Base-by-base conservation (phyloP, 768 basidiomycete species). In the Tricholoma sp. region DNA sequence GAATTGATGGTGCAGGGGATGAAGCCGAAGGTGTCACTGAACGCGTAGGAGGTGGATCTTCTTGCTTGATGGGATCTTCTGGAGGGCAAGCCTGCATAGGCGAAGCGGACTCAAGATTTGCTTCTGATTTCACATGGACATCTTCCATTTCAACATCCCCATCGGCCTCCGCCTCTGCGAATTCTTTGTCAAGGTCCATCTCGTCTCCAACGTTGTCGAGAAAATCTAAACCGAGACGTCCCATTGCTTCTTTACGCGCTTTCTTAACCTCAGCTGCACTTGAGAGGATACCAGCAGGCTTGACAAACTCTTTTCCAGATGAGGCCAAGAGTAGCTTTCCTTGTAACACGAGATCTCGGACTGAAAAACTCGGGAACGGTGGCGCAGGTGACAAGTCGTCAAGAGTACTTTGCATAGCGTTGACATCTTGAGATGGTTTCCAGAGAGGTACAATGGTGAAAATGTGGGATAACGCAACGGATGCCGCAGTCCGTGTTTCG, bases 401-500 rank as follows among this genome's bases (percentile, higher is more conserved):
- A 11, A 68, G 61, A 34, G 66, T 64, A 8, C 68, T 62, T 45
- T 65, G 41, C 15, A 57, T 63, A 17, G 66, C 64, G 32, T 71
- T 69, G 29, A 74, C 65, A 36, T 70, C 68, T 29, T 75, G 70
- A 33, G 72, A 61, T n/a, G 85, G 84, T 68, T 72, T 78, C 87
- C 94, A 96, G 60, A 82, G 75, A 0, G 96, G 95, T 1, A 94
- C 86, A 13, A 89, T 79, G 6, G 85, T 78, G 61, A 90, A 94
- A 57, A 98, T 91, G 52, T 92, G 86, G 0, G 91, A 92, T 44
- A 98, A 78, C 0, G 97, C 91, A 54, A 85, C 81, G 0, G 94
- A 92, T 0, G 94, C 93, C 0, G 97, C 94, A 2, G 85, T 83
- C 44, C 97, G 84, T 2, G 96, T 94, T 57, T 99, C 97, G 59